phyloP scores from a whole-genome alignment of 116 monocot genomes.

The Iris pallida region DNA sequence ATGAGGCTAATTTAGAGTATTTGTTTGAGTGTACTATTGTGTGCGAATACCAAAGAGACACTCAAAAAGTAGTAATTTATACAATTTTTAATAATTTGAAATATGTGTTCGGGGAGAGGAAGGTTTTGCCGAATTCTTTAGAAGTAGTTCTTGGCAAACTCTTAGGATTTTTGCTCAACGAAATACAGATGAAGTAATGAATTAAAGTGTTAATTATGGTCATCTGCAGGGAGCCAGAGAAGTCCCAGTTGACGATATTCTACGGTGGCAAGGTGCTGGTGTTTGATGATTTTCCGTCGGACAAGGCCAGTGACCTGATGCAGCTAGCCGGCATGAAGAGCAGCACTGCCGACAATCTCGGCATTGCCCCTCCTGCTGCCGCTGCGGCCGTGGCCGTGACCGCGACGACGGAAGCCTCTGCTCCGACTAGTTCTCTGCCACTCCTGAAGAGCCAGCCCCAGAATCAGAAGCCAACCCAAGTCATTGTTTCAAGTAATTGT shows the following conservation, averaged over 20 bases:
- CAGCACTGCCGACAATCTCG: not conserved
- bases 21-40: no score
- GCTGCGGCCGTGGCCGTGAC: not conserved
- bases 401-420: not conserved
- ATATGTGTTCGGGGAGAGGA: no score
- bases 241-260: conserved; percentile 60
- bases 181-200: no score
- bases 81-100: no score
- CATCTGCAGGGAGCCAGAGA: conserved; percentile 14
- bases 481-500: conserved; percentile 4
- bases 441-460: not conserved
- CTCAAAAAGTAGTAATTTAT: no score
- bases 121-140: no score
- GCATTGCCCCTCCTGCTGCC: not conserved
- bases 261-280: conserved; percentile 69
- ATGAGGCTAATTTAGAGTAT: no score
- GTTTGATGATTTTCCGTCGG: conserved; percentile 54
- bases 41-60: no score
- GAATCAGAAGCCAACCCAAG: not conserved
- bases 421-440: not conserved
- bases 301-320: conserved; percentile 50
- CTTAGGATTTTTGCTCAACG: no score
- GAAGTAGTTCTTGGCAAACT: no score
- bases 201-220: not conserved
- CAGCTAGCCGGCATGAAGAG: conserved; percentile 27